phyloP scores from a whole-genome alignment of 2,329 filamentous ascomycete genomes.

The Aureobasidium sp. region DNA sequence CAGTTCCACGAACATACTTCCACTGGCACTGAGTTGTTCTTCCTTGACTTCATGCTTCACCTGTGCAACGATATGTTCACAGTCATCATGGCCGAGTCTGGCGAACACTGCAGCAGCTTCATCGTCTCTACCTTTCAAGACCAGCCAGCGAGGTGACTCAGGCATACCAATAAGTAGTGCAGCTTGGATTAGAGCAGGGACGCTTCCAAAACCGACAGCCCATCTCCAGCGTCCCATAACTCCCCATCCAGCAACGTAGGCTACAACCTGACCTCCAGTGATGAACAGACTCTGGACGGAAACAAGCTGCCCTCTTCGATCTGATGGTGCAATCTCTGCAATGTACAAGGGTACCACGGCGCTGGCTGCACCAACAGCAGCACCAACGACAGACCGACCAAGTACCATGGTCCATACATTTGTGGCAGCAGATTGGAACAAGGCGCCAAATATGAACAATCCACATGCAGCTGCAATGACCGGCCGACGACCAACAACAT shows the following conservation, averaged over 20 bases:
- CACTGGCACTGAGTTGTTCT: slow-evolving; percentile 42
- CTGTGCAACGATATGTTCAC: slow-evolving; percentile 46
- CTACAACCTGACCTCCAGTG: slow-evolving; percentile 79
- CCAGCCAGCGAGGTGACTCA: slow-evolving; percentile 82
- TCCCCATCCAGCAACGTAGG: slow-evolving; percentile 75
- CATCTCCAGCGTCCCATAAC: slow-evolving; percentile 67
- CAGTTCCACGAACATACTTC: slow-evolving; percentile 5
- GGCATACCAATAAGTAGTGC: slow-evolving; percentile 64
- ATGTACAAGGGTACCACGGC: slow-evolving; percentile 67
- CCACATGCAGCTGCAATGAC: slow-evolving; percentile 49
- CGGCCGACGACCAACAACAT: slow-evolving; percentile 39
- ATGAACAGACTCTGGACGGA: slow-evolving; percentile 77
- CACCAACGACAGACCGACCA: slow-evolving; percentile 61
- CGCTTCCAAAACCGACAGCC: slow-evolving; percentile 80
- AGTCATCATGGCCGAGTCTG: slow-evolving; percentile 26
- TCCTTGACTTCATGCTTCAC: slow-evolving; percentile 70
- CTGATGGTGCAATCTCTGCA: slow-evolving; percentile 22
- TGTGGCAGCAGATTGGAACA: slow-evolving; percentile 52
- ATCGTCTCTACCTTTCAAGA: slow-evolving; percentile 55
- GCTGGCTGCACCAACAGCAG: slow-evolving; percentile 66
- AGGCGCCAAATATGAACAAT: slow-evolving; percentile 60
- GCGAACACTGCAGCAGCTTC: slow-evolving; percentile 58
- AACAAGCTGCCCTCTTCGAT: slow-evolving; percentile 66
- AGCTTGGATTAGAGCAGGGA: slow-evolving; percentile 67
- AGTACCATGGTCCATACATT: slow-evolving; percentile 57